Conservation (phyloP, 306 rosid species). For the Medicago truncatula region DNA sequence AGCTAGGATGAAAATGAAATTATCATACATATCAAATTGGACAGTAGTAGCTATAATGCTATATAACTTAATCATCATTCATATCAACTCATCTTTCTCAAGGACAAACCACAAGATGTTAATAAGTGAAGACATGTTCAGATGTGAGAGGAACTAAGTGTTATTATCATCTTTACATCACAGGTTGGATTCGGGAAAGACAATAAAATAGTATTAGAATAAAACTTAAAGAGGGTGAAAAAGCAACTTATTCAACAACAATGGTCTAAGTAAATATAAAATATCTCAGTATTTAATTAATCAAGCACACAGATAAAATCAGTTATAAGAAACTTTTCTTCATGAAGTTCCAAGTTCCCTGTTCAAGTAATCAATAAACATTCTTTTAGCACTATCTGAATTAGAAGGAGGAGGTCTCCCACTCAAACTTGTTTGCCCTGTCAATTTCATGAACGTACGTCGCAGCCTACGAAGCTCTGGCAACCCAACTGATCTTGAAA, state of each 20-base stretch:
- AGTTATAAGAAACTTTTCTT: slow-evolving; percentile 38
- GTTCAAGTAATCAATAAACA: slow-evolving; percentile 95
- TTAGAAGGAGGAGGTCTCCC: slow-evolving; percentile 91
- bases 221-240: background rate
- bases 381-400: slow-evolving; percentile 86
- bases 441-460: slow-evolving; percentile 80
- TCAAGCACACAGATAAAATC: background rate
- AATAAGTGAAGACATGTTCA: slow-evolving; percentile 15
- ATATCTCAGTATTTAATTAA: slow-evolving; percentile 12
- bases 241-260: slow-evolving; percentile 10
- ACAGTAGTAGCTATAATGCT: no score
- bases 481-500: slow-evolving; percentile 71
- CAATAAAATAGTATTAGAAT: background rate
- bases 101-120: slow-evolving; percentile 5
- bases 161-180: slow-evolving; percentile 17
- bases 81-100: background rate
- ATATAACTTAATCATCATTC: background rate
- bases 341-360: slow-evolving; percentile 82
- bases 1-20: no score
- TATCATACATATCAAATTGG: no score
- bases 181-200: background rate
- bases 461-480: slow-evolving; percentile 90
- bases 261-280: slow-evolving; percentile 23
- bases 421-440: slow-evolving; percentile 94
- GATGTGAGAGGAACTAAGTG: background rate